These are phyloP conservation scores for Cubamyces sp. DNA, from an alignment of 768 basidiomycete genomes.

Conservation along the genomic window DNA sequence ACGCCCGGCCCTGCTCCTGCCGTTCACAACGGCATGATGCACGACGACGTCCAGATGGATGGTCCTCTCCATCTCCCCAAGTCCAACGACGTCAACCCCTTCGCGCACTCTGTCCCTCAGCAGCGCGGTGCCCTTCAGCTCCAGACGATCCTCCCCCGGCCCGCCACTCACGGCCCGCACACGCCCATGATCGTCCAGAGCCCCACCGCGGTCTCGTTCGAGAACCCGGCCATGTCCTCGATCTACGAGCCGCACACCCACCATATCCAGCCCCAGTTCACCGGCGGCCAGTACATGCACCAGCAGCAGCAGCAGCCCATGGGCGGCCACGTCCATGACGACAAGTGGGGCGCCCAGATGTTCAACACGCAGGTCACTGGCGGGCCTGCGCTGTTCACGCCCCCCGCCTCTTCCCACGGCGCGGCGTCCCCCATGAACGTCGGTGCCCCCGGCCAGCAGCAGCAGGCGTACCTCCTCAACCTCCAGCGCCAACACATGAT, in stretches of 20 bases:
- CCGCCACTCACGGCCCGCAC: conserved; percentile 29
- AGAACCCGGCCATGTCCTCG: conserved; percentile 55
- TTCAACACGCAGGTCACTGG: conserved; percentile 31
- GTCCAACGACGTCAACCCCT: conserved; percentile 39
- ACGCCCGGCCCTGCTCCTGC: conserved; percentile 27
- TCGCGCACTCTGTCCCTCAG: conserved; percentile 39
- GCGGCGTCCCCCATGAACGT: conserved; percentile 26
- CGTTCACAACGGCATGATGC: conserved; percentile 30
- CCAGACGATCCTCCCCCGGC: conserved; percentile 40
- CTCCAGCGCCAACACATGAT: conserved; percentile 33
- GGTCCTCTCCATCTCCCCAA: conserved; percentile 40
- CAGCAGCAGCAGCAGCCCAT: conserved; percentile 24
- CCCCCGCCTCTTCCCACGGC: conserved; percentile 46
- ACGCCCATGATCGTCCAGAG: conserved; percentile 52
- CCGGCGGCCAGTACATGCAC: conserved; percentile 25
- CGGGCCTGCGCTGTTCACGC: conserved; percentile 44
- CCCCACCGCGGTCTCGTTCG: conserved; percentile 48
- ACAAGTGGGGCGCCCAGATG: conserved; percentile 39
- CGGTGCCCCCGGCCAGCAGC: conserved; percentile 36
- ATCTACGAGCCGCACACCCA: conserved; percentile 46
- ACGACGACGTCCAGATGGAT: conserved; percentile 29
- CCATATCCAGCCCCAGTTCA: conserved; percentile 33
- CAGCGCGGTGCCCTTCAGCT: conserved; percentile 32
- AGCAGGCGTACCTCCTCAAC: conserved; percentile 25
- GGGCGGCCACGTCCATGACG: conserved; percentile 29